Conservation (phyloP, 495 filamentous ascomycete genomes). For the Mycothermus thermophilus region DNA sequence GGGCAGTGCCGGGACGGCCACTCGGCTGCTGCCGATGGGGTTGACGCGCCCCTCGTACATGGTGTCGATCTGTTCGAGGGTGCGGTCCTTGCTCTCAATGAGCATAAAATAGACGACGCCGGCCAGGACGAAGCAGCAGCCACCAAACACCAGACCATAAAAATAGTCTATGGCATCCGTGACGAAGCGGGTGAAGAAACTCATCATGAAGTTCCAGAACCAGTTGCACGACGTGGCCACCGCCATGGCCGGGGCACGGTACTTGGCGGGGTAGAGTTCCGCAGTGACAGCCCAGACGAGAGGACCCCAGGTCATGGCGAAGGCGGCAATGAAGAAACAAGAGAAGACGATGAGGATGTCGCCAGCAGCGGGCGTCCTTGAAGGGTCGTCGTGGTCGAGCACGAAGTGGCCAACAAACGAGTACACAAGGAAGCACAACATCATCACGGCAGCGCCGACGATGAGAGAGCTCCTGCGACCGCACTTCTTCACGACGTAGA, state of each 20-base stretch:
- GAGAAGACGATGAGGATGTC: conserved; percentile 67
- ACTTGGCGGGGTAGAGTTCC: conserved; percentile 69
- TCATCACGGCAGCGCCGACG: conserved; percentile 53
- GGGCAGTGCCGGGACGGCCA: conserved; percentile 6
- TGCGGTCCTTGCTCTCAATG: conserved; percentile 43
- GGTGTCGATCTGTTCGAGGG: conserved; percentile 53
- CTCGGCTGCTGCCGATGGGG: conserved; percentile 34
- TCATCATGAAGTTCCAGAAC: conserved; percentile 64
- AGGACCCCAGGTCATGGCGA: conserved; percentile 68
- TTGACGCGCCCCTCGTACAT: conserved; percentile 67
- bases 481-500: conserved; percentile 58
- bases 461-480: conserved; percentile 57
- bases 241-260: conserved; percentile 62
- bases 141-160: conserved; percentile 77
- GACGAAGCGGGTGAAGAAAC: conserved; percentile 42
- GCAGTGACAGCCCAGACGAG: conserved; percentile 69
- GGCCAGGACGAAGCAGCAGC: conserved; percentile 51
- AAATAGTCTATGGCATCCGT: conserved; percentile 58
- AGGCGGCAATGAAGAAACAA: conserved; percentile 53
- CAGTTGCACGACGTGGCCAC: conserved; percentile 72
- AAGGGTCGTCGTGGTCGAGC: conserved; percentile 34
- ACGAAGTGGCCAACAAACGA: conserved; percentile 52
- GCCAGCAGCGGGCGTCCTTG: conserved; percentile 45
- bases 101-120: conserved; percentile 69
- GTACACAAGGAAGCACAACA: conserved; percentile 60